A percentile compares a stretch with the other conserved stretches of the same genome.
Conservation (phyloP, 2,329 filamentous ascomycete genomes). For the Alternaria rosae region DNA sequence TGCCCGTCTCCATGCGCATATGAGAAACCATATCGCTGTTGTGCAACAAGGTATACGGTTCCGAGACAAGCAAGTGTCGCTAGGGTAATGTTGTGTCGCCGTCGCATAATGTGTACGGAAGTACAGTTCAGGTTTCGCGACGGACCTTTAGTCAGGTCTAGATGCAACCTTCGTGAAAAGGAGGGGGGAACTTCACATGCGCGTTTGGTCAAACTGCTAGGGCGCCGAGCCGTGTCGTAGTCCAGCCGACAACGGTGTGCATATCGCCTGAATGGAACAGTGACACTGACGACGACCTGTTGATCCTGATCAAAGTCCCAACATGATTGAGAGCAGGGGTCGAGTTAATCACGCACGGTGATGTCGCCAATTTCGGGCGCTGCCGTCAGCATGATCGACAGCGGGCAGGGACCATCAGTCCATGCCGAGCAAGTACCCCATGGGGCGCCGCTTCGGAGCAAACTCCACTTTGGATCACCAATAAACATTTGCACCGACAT, state of each 20-base stretch:
- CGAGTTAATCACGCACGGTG: constrained; percentile 1
- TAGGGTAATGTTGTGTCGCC: constrained; percentile 16
- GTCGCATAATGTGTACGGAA: constrained; percentile 7
- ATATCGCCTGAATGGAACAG: neutral
- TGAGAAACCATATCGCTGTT: neutral
- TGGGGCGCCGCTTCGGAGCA: constrained; percentile 20
- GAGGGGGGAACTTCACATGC: neutral
- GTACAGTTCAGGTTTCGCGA: neutral
- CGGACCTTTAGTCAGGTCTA: neutral
- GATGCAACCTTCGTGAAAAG: neutral
- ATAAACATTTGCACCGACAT: constrained; percentile 14
- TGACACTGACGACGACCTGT: neutral
- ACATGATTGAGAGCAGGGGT: neutral
- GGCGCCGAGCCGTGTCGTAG: neutral
- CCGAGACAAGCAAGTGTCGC: constrained; percentile 14
- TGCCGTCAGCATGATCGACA: constrained; percentile 12
- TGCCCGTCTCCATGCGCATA: neutral
- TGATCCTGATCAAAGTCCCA: neutral
- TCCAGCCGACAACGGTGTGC: neutral
- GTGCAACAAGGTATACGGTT: constrained; percentile 3
- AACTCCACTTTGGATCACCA: constrained; percentile 20
- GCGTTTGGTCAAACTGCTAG: neutral
- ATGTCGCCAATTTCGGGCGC: constrained; percentile 3
- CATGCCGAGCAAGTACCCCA: constrained; percentile 10
- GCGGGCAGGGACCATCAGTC: constrained; percentile 5